phyloP scores from a whole-genome alignment of 129 eudicot genomes.

The Centrapalus pauciflorus region DNA sequence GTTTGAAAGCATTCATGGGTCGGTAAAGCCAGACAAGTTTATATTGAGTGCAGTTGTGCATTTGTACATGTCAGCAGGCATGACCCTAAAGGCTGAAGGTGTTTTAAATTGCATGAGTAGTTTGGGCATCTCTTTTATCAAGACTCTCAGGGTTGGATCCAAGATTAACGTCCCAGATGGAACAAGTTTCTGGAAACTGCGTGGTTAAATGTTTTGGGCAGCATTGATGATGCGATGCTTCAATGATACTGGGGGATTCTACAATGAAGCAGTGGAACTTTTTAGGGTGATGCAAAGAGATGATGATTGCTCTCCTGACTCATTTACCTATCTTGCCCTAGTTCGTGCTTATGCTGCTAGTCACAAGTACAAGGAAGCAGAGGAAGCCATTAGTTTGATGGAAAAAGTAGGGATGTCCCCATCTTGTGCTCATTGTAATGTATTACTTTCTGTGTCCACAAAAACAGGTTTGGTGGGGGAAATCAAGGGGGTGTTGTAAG shows the following conservation, averaged over 20 bases:
- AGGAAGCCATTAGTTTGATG: conserved; percentile 50
- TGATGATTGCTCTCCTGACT: conserved; percentile 54
- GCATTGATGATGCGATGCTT: too few relatives aligned
- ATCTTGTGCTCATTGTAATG: conserved; percentile 58
- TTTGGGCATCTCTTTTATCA: conserved; percentile 41
- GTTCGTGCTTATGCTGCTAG: conserved; percentile 53
- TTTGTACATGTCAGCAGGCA: conserved; percentile 55
- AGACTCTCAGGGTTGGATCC: conserved; percentile 60
- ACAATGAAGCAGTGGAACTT: conserved; percentile 57
- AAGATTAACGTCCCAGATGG: conserved; percentile 19
- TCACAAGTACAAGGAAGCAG: conserved; percentile 51
- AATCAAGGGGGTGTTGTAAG: conserved; percentile 68
- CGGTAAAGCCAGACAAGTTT: conserved; percentile 51
- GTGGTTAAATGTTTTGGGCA: too few relatives aligned
- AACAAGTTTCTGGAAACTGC: too few relatives aligned
- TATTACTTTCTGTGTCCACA: conserved; percentile 43
- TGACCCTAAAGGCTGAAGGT: conserved; percentile 37
- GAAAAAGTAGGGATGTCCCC: conserved; percentile 52
- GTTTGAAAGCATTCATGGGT: conserved; percentile 37
- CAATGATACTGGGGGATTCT: conserved; percentile 49
- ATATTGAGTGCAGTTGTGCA: conserved; percentile 75
- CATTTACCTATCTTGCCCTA: conserved; percentile 68
- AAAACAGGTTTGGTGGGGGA: conserved; percentile 55
- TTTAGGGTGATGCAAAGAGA: conserved; percentile 46
- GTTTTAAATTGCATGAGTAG: conserved; percentile 45